Percentiles rank a stretch among this genome's conserved stretches.
phyloP scores from a whole-genome alignment of 2,329 filamentous ascomycete genomes.

The Aspergillus fumigatiaffinis region DNA sequence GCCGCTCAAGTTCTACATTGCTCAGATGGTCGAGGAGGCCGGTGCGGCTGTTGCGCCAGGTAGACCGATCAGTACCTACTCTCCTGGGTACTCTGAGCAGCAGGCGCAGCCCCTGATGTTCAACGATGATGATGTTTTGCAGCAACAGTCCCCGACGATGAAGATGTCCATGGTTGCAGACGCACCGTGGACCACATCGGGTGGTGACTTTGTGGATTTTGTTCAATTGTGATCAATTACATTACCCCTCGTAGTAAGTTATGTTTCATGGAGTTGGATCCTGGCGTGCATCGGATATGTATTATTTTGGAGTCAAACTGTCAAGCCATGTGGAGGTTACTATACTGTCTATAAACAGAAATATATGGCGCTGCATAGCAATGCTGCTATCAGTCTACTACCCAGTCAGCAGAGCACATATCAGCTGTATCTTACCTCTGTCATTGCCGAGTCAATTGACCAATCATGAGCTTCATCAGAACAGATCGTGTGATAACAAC shows the following conservation, averaged over 20 bases:
- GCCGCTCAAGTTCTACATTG: not conserved
- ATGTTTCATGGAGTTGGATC: not conserved
- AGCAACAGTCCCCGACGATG: not conserved
- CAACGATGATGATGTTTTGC: not conserved
- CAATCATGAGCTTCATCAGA: not conserved
- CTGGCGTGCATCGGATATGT: not conserved
- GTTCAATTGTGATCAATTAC: not conserved
- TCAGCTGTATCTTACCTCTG: too few species aligned
- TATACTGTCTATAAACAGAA: not conserved
- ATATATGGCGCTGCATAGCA: not conserved
- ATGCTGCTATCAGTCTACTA: not conserved
- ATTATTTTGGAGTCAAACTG: not conserved
- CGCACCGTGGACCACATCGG: not conserved
- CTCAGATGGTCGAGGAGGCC: not conserved
- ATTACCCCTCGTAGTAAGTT: not conserved
- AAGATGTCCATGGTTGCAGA: not conserved
- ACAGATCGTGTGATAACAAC: not conserved
- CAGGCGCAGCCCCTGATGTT: not conserved
- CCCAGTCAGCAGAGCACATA: too few species aligned
- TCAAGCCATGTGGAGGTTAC: too few species aligned
- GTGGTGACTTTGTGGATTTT: not conserved
- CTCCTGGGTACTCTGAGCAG: not conserved
- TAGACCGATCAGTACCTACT: not conserved
- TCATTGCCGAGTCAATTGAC: not conserved
- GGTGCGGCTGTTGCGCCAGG: not conserved